A percentile compares a stretch with the other conserved stretches of the same genome.
Evolutionary conservation across 1,139 yeast genomes (phyloP).

Genomic region (Sugiyamaella castrensis): DNA sequence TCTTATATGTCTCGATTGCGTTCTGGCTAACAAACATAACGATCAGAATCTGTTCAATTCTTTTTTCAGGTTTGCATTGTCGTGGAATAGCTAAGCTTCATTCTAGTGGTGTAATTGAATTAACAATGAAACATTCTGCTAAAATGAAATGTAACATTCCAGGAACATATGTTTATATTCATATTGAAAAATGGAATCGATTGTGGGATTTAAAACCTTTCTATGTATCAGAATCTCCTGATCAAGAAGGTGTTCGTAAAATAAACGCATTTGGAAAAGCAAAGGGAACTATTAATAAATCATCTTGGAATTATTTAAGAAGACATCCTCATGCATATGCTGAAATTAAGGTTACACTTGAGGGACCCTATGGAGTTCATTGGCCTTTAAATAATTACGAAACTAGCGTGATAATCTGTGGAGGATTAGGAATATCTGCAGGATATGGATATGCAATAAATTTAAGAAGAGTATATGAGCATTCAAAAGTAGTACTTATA

Average conservation of each 20-base stretch:
- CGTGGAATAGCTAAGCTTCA: constrained; percentile 28
- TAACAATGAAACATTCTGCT: constrained; percentile 28
- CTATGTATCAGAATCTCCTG: constrained; percentile 42
- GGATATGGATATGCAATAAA: constrained; percentile 26
- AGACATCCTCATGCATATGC: constrained; percentile 16
- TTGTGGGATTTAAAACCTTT: constrained; percentile 68
- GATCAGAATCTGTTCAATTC: constrained; percentile 38
- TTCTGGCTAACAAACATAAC: constrained; percentile 46
- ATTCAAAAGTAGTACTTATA: constrained; percentile 14
- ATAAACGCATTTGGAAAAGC: constrained; percentile 12
- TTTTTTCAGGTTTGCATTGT: constrained; percentile 39
- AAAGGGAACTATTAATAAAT: constrained; percentile 6
- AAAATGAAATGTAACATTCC: constrained; percentile 45
- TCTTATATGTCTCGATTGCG: constrained; percentile 37
- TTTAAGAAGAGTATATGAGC: background rate
- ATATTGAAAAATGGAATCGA: constrained; percentile 43
- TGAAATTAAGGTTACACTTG: constrained; percentile 37
- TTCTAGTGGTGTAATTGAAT: constrained; percentile 31
- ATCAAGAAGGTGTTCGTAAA: constrained; percentile 8
- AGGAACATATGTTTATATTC: constrained; percentile 59
- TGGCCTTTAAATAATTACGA: constrained; percentile 49
- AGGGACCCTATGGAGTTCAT: constrained; percentile 56
- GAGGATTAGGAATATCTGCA: constrained; percentile 70
- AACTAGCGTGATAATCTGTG: constrained; percentile 50
- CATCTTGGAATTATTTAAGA: constrained; percentile 16